Evolutionary conservation across 805 yeast genomes (phyloP), one percentile per base, ranked within the genome.

Genomic region (Metschnikowia shivogae): DNA sequence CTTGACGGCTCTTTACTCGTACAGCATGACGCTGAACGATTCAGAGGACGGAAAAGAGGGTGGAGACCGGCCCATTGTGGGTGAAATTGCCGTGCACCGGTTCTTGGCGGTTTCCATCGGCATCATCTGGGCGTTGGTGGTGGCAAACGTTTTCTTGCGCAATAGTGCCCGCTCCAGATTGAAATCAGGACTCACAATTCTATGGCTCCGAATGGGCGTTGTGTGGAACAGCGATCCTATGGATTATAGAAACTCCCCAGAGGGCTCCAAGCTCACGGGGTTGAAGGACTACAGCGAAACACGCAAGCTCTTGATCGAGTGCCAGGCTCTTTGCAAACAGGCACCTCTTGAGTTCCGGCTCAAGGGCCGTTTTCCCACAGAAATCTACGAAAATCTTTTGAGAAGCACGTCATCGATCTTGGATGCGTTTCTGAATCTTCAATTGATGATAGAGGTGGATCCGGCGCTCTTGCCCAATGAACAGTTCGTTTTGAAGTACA

Each of bases 181-280:
- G 47, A 80, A 86, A 47, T 70, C 72, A 24, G 87, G 88, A 0
- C 59, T 87, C 19, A 77, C 88, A 0, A 65, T 81, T 2, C 68
- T 86, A 19, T 88, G 95, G 95, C 67, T 88, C 34, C 69, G 89
- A 36, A 74, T 87, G 75, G 96, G 96, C 1, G 74, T 88, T 19
- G 73, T 82, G 7, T 87, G 95, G 95, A 83, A 82, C 53, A 68
- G 81, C 39, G 92, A 86, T 52, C 89, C 90, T 1, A 64, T 87
- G 49, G 76, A 72, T 13, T 75, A 67, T 42, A 63, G 60, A n/a
- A 56, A 55, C 20, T 27, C 42, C 2, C 30, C 36, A 2, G 59
- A 62, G 30, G 62, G 56, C 12, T 28, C 19, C 56, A 49, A 30
- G 47, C 62, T 44, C 40, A 48, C 68, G 31, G 82, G 82, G 1